Evolutionary conservation across 2,329 filamentous ascomycete genomes (phyloP), one percentile per base, ranked within the genome.

Genomic region (Botrytis sinoallii): DNA sequence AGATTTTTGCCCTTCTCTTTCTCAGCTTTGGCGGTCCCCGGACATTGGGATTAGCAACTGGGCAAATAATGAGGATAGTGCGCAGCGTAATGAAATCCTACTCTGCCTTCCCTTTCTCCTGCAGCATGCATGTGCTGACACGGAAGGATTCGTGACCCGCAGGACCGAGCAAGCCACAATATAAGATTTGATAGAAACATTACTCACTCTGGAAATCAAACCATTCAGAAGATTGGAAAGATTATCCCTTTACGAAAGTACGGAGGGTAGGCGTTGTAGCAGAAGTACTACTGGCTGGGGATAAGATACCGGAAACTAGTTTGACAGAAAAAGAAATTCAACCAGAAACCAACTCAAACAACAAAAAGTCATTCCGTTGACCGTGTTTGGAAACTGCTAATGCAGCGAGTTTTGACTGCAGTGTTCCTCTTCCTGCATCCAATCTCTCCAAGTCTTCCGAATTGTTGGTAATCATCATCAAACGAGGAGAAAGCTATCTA

Each of bases 121-220:
- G 66, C 66, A 73, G 72, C 46, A 63, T 73, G 65, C 72, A 70
- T 72, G 71, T 72, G 63, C 72, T 73, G 72, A 70, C 72, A 71
- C 60, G 67, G 59, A 70, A 73, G 67, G 65, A 70, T 73, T 68
- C 52, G 71, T 72, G 48, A 72, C 70, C 70, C 70, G 70, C 70
- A 72, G 61, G 70, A 72, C 70, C 70, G 70, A 72, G 70, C 71
- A 72, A 72, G 71, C 71, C 71, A 72, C 71, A 72, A 72, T 72
- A 40, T 72, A 68, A 68, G 25, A 72, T 68, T 72, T 68, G 63
- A 72, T 60, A 68, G 71, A 67, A 67, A 67, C 38, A 52, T 70
- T 66, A 65, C 70, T 65, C n/a, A 16, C 64, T 48, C 44, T 67
- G 44, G 64, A 40, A 67, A 29, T 29, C 46, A 68, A 68, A 38